Base-by-base conservation (phyloP, 768 basidiomycete genomes). In the Lentinula boryana region DNA sequence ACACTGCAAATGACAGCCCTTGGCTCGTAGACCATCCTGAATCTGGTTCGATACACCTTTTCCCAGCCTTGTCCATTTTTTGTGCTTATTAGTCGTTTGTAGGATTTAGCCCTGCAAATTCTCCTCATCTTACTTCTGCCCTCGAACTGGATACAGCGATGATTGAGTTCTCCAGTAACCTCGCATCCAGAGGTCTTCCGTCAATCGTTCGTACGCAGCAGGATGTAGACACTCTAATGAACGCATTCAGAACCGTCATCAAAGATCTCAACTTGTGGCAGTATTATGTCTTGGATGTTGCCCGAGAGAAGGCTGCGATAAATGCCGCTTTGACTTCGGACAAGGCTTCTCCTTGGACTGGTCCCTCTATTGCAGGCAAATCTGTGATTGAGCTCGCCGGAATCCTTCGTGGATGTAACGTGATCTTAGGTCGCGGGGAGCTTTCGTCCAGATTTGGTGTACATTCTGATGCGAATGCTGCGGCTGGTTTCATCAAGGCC, bases 21-120 rank as follows among this genome's bases (percentile, higher is more conserved):
- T 99, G 95, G 95, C 79, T 99, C 27, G 70, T 85, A 21, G 85
- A 95, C 5, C 97, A 99, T 71, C 97, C 97, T 1, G 97, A 99
- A 81, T 92, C 95, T 61, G 95, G 95, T 88, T 63, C 62, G 84
- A 70, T 51, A 40, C 6, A 15, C 48, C 63, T 33, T 27, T 4
- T 27, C 32, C 46, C 27, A 49, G 56, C 46, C 38, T 35, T 13
- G 10, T 16, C 32, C 32, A 51, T 13, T 15, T 32, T 10, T 35
- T 5, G 7, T 43, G 21, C 23, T 40, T 35, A 56, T n/a, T 12
- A 15, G 31, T 8, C 44, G 10, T 27, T 13, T 6, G 15, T 16
- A 95, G 95, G 95, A 36, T 98, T 86, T 71, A 97, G 89, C 65
- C 91, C 94, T 5, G 78, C 82, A 18, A 98, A 98, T 73, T 88